A percentile compares a stretch with the other conserved stretches of the same genome.
phyloP scores from a whole-genome alignment of 2,329 filamentous ascomycete genomes.

The Bimuria novae-zelandiae region DNA sequence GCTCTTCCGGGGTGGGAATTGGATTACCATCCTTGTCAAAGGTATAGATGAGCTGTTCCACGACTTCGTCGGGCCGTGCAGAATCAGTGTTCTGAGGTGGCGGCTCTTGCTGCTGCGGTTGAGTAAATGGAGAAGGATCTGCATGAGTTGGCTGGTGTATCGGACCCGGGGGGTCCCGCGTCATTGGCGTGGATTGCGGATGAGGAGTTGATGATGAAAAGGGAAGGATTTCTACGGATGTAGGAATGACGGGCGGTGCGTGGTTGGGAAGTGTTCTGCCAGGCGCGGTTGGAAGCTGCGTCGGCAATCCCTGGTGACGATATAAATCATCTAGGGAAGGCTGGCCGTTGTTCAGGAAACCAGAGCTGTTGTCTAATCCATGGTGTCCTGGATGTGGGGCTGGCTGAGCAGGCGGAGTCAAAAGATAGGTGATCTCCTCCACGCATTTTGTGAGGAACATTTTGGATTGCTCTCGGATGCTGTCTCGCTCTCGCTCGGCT shows the following conservation, averaged over 20 bases:
- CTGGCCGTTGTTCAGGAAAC: conserved; percentile 56
- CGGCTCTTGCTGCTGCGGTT: conserved; percentile 37
- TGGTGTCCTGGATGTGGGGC: conserved; percentile 55
- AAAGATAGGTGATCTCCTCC: conserved; percentile 70
- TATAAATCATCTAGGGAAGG: conserved; percentile 65
- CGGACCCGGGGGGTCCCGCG: conserved; percentile 50
- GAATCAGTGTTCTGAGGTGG: conserved; percentile 47
- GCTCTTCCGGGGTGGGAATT: conserved; percentile 52
- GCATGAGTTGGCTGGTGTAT: conserved; percentile 47
- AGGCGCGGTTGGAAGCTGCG: conserved; percentile 45
- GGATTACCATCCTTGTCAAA: conserved; percentile 64
- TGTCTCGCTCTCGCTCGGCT: conserved; percentile 62
- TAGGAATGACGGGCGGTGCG: conserved; percentile 58
- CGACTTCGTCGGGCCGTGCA: conserved; percentile 59
- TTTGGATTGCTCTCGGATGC: conserved; percentile 65
- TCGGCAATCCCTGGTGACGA: conserved; percentile 56
- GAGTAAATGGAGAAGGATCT: conserved; percentile 40
- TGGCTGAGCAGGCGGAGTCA: conserved; percentile 67
- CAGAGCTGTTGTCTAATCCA: conserved; percentile 38
- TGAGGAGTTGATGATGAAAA: conserved; percentile 43
- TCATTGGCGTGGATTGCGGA: conserved; percentile 48
- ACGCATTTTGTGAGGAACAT: conserved; percentile 68
- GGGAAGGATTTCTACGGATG: conserved; percentile 47
- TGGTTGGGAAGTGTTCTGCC: conserved; percentile 62
- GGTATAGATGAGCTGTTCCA: conserved; percentile 61